A percentile compares a stretch with the other conserved stretches of the same genome.
These are phyloP conservation scores for Ceratocystis variospora DNA, from an alignment of 2,329 filamentous ascomycete species.

Conservation along the genomic window DNA sequence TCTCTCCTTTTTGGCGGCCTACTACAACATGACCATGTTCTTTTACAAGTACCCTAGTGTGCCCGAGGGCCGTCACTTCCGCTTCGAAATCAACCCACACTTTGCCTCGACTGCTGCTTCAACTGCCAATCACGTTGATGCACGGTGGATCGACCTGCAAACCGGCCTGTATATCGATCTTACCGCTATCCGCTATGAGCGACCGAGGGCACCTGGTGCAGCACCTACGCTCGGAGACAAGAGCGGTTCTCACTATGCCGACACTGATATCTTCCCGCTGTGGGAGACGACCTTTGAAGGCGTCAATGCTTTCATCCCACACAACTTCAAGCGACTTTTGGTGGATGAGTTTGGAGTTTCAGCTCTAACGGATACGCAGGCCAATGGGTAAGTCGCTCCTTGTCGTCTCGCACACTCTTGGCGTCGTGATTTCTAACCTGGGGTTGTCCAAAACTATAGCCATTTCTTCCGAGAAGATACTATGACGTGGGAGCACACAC, in stretches of 20 bases:
- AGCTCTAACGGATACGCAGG: constrained; percentile 38
- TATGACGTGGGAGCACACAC: constrained; percentile 25
- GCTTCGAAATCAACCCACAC: constrained; percentile 37
- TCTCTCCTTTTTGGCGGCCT: constrained; percentile 49
- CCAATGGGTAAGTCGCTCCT: constrained; percentile 33
- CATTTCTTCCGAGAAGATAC: constrained; percentile 31
- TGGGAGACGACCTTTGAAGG: constrained; percentile 57
- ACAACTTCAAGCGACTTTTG: constrained; percentile 44
- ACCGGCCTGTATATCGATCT: constrained; percentile 39
- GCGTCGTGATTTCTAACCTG: constrained; percentile 17
- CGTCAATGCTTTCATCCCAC: constrained; percentile 51
- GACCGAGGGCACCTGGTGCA: constrained; percentile 28
- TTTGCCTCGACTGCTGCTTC: constrained; percentile 28
- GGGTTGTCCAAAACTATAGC: constrained; percentile 22
- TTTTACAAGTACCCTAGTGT: constrained; percentile 31
- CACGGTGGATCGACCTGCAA: constrained; percentile 36
- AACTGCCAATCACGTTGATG: constrained; percentile 27
- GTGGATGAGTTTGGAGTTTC: constrained; percentile 42
- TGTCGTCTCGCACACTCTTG: neutral
- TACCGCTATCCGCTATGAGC: constrained; percentile 35
- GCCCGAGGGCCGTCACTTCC: constrained; percentile 31
- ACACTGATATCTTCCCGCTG: constrained; percentile 50
- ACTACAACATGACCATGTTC: constrained; percentile 47
- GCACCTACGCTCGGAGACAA: constrained; percentile 38
- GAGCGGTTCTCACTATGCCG: constrained; percentile 37